Base-by-base conservation (phyloP, 257 asterid genomes). In the Solanum appendiculatum region DNA sequence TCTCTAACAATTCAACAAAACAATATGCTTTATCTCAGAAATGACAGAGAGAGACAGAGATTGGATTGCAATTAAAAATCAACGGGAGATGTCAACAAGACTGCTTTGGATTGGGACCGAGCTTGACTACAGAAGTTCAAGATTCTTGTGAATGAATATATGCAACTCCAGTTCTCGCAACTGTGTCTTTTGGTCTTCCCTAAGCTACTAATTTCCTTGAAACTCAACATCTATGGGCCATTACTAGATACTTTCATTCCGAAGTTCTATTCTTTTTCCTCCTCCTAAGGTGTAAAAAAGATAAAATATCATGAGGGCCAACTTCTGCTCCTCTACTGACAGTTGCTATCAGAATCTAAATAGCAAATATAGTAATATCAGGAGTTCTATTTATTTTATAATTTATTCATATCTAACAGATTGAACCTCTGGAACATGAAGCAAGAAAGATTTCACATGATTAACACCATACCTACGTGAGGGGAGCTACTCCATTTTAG, bases 401-500 rank as follows among this genome's bases (percentile, higher is more conserved):
- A 27, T 16, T 78, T 80, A 27, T 27, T 46, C 40, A 27, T 16
- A 80, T 80, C 27, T 1, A 80, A 16, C 13, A 29, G 66, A 80
- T 31, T 3, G 18, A 33, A 44, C 12, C 16, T 80, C 42, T 15
- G 68, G 85, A 9, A 46, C 85, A 29, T 46, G 42, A 78, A 80
- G 42, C 20, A 81, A 31, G 64, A 27, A 48, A 15, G 21, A 5
- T 18, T 48, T 5, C 12, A 29, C 68, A 18, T 21, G 68, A 81
- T 48, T 81, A 81, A 86, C 89, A 86, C 75, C 97, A 73, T 93
- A 97, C 99, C 99, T 11, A 95, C 98, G 16, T 96, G 99, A 54
- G 98, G 86, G n/a, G 98, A 96, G 85, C 85, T 92, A 84, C 85
- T 91, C 99, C 99, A 97, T 87, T 91, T 97, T 58, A 95, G 93